phyloP scores from a whole-genome alignment of 2,329 filamentous ascomycete genomes.

The Stagonosporopsis chrysanthemi region DNA sequence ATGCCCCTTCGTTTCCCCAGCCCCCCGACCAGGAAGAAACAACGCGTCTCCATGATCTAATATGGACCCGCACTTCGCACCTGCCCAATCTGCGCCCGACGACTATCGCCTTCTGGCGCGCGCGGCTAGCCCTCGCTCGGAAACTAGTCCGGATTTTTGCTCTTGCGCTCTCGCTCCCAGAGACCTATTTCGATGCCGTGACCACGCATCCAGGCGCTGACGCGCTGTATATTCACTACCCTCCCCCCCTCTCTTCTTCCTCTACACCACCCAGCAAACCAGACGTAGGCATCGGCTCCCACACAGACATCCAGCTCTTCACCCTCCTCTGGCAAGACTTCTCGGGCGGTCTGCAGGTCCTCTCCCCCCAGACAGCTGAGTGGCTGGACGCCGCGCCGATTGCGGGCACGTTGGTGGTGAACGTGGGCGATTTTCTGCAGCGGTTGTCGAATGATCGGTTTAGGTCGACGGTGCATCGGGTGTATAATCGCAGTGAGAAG shows the following conservation, averaged over 20 bases:
- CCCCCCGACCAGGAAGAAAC: neutral
- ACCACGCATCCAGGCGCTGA: slow-evolving; percentile 59
- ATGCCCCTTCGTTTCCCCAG: neutral
- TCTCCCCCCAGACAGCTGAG: slow-evolving; percentile 38
- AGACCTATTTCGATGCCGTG: slow-evolving; percentile 63
- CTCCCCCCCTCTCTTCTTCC: neutral
- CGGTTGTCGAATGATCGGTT: slow-evolving; percentile 60
- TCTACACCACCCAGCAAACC: neutral
- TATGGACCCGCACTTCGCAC: slow-evolving; percentile 1
- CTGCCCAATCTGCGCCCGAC: slow-evolving; percentile 58
- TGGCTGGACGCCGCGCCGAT: slow-evolving; percentile 46
- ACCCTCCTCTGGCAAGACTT: slow-evolving; percentile 19
- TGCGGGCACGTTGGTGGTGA: slow-evolving; percentile 44
- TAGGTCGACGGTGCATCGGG: slow-evolving; percentile 58
- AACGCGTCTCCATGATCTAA: neutral
- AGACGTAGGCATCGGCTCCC: slow-evolving; percentile 32
- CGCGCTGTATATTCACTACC: slow-evolving; percentile 35
- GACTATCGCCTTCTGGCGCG: slow-evolving; percentile 57
- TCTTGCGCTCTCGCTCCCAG: slow-evolving; percentile 61
- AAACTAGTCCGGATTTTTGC: slow-evolving; percentile 62
- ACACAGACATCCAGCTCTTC: slow-evolving; percentile 25
- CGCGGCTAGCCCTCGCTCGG: slow-evolving; percentile 60
- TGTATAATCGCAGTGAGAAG: slow-evolving; percentile 30
- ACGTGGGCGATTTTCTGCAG: slow-evolving; percentile 62
- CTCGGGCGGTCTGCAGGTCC: slow-evolving; percentile 38